Evolutionary conservation across 768 basidiomycete genomes (phyloP).

Genomic region (Mycena vitilis): DNA sequence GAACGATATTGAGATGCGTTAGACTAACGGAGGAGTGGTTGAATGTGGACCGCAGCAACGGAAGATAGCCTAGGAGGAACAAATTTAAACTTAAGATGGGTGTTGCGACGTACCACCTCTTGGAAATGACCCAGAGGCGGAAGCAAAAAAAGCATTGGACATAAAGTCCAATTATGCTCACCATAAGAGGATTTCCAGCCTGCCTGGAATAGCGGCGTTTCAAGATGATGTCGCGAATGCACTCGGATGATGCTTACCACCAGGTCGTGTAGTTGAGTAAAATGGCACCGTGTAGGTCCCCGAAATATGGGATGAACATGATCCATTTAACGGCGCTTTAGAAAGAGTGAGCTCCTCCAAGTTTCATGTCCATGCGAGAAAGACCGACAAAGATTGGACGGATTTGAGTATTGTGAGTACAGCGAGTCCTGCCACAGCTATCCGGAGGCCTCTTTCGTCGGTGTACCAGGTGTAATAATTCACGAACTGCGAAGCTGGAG

Average conservation of each 20-base stretch:
- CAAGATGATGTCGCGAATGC: not conserved
- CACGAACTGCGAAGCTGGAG: not conserved
- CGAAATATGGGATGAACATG: not conserved
- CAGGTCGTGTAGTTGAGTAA: conserved; percentile 12
- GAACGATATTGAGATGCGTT: too few relatives aligned
- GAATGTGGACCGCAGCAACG: not conserved
- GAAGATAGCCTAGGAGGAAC: conserved; percentile 3
- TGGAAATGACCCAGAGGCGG: conserved; percentile 24
- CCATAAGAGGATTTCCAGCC: conserved; percentile 22
- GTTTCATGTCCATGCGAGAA: not conserved
- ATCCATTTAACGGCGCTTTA: conserved; percentile 14
- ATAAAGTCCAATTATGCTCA: conserved; percentile 2
- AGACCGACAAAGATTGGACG: conserved; percentile 3
- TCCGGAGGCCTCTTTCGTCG: not conserved
- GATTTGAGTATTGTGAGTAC: conserved; percentile 4
- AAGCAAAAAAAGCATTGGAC: conserved; percentile 21
- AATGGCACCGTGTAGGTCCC: conserved; percentile 18
- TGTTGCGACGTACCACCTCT: conserved; percentile 7
- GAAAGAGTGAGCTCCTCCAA: not conserved
- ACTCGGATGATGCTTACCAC: not conserved
- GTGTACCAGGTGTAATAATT: conserved; percentile 7
- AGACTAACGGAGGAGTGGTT: too few relatives aligned
- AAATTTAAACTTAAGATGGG: not conserved
- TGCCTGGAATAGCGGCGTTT: not conserved
- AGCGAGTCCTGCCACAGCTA: not conserved